These are phyloP conservation scores for Tetraselmis chui DNA, from an alignment of 139 green algal species.

Conservation along the genomic window DNA sequence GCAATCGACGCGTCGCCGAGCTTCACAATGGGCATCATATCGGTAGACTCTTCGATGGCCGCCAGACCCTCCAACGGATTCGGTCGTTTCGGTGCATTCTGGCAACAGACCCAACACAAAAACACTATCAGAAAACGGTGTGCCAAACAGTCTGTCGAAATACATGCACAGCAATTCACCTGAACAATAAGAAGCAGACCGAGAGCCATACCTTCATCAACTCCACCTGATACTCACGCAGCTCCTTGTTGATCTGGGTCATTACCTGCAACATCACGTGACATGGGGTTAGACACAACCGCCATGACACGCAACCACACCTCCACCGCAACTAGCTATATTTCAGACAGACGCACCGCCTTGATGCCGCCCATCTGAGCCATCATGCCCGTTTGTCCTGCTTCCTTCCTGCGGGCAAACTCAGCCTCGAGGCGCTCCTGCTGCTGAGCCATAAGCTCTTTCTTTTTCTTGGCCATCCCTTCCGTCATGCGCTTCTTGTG, in stretches of 20 bases:
- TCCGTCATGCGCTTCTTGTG: constrained; percentile 6
- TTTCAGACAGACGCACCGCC: no score
- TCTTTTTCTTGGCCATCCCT: constrained; percentile 8
- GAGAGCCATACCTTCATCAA: neutral
- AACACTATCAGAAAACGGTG: no score
- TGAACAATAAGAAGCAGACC: no score
- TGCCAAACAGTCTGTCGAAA: no score
- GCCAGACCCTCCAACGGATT: neutral
- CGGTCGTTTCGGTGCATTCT: neutral
- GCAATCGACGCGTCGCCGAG: constrained; percentile 49
- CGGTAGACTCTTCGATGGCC: neutral
- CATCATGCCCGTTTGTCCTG: constrained; percentile 1
- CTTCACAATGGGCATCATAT: constrained; percentile 32
- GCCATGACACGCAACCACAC: no score
- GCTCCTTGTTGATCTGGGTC: neutral
- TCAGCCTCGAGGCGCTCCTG: neutral
- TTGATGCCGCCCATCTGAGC: constrained; percentile 3
- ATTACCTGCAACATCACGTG: neutral
- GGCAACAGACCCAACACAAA: no score
- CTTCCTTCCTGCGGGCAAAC: neutral
- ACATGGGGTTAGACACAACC: no score
- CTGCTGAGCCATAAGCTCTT: constrained; percentile 7
- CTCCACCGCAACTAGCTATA: no score
- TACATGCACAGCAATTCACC: no score
- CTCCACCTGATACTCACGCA: neutral